Conservation (phyloP, 1,139 yeast species). For the Sugiyamaella sp. region DNA sequence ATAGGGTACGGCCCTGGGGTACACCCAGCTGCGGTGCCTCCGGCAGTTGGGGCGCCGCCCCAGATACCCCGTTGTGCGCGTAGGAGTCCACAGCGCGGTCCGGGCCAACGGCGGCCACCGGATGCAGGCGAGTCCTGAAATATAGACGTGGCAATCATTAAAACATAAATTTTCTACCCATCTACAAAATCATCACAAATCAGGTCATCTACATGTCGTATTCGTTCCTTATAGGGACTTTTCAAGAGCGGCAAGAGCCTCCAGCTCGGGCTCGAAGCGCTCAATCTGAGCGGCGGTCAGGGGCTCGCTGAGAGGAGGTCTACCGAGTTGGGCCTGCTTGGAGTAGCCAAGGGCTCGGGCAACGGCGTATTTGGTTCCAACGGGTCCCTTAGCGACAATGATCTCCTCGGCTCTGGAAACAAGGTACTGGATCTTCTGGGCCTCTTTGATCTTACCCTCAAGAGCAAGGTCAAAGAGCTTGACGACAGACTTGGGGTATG, state of each 20-base stretch:
- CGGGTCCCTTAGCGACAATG: conserved; percentile 48
- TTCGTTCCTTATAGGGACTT: conserved; percentile 29
- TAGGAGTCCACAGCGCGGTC: neutral
- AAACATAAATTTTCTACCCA: conserved; percentile 5
- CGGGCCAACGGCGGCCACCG: conserved; percentile 10
- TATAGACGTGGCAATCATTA: too few relatives aligned
- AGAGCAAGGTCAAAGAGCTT: conserved; percentile 40
- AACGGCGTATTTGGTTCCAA: conserved; percentile 51
- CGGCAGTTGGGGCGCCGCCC: neutral
- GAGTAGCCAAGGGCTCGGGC: conserved; percentile 47
- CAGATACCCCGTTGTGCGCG: neutral
- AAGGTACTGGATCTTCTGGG: conserved; percentile 47
- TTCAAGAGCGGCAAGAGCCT: conserved; percentile 31
- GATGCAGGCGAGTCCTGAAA: neutral
- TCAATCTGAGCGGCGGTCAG: conserved; percentile 28
- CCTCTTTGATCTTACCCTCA: conserved; percentile 46
- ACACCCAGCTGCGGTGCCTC: neutral
- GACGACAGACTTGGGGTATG: conserved; percentile 51
- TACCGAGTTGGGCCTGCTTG: conserved; percentile 28
- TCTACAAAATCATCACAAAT: neutral
- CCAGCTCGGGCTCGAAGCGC: conserved; percentile 27
- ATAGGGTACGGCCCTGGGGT: neutral
- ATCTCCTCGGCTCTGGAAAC: conserved; percentile 50
- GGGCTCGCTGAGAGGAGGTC: conserved; percentile 33
- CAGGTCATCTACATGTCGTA: neutral